Evolutionary conservation across 106 monocot genomes (phyloP).

Genomic region (Platanthera zijinensis): DNA sequence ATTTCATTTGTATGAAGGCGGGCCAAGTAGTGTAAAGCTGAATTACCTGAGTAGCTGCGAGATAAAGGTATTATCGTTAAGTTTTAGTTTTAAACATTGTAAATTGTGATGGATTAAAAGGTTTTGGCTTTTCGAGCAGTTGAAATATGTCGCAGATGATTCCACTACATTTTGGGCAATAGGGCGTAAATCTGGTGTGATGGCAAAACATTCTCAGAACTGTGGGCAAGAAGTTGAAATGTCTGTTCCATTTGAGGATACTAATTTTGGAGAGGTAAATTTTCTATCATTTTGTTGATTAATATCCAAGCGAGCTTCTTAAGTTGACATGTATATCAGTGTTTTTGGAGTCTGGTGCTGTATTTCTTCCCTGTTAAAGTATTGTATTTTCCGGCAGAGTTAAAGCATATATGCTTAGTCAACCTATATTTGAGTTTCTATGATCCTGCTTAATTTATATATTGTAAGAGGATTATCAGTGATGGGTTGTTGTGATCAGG

Average conservation of each 20-base stretch:
- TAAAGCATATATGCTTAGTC: no score
- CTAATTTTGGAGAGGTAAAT: constrained; percentile 61
- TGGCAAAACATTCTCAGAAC: constrained; percentile 62
- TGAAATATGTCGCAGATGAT: constrained; percentile 86
- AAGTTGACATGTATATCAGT: background rate
- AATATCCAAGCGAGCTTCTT: background rate
- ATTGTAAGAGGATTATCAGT: no score
- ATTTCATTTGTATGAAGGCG: constrained; percentile 72
- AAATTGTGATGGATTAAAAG: background rate
- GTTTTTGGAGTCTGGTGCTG: no score
- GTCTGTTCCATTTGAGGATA: constrained; percentile 84
- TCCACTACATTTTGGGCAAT: constrained; percentile 97
- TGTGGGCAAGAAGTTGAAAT: constrained; percentile 78
- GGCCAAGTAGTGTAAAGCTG: constrained; percentile 49
- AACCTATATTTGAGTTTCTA: no score
- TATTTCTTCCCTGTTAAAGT: no score
- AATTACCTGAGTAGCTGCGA: constrained; percentile 82
- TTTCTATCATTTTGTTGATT: background rate
- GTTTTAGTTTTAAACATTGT: background rate
- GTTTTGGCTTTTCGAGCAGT: constrained; percentile 32
- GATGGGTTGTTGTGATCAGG: no score
- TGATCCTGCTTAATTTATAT: no score
- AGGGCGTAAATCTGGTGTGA: constrained; percentile 47
- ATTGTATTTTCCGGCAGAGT: no score
- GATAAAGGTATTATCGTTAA: constrained; percentile 65